Evolutionary conservation across 495 filamentous ascomycete genomes (phyloP).

Genomic region (Lasiosphaeria ovina): DNA sequence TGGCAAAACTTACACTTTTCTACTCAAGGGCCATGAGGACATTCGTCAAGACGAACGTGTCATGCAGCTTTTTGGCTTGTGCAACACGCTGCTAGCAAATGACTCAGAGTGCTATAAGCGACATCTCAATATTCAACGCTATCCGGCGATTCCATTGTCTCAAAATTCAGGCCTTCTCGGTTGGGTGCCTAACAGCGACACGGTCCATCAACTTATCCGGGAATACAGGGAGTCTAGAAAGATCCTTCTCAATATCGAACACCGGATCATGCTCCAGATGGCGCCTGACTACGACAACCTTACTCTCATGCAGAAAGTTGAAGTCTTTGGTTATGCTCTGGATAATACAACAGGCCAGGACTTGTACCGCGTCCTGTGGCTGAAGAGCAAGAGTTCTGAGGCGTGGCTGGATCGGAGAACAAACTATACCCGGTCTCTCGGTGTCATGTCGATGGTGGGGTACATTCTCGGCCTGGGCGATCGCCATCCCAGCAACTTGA

Average conservation of each 20-base stretch:
- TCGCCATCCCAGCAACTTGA: slow-evolving; percentile 93
- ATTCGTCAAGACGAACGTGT: slow-evolving; percentile 98
- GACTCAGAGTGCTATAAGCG: slow-evolving; percentile 96
- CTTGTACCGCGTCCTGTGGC: slow-evolving; percentile 94
- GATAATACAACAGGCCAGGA: slow-evolving; percentile 99
- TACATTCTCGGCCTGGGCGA: slow-evolving; percentile 97
- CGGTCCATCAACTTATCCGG: slow-evolving; percentile 89
- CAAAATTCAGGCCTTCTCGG: slow-evolving; percentile 92
- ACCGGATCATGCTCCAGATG: slow-evolving; percentile 99
- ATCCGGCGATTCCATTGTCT: slow-evolving; percentile 90
- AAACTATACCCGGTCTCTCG: slow-evolving; percentile 95
- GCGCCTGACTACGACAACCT: slow-evolving; percentile 98
- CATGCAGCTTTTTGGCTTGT: slow-evolving; percentile 97
- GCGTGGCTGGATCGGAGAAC: slow-evolving; percentile 95
- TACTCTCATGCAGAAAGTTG: slow-evolving; percentile 98
- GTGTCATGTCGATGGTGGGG: slow-evolving; percentile 99
- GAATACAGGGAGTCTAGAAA: slow-evolving; percentile 96
- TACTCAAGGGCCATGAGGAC: slow-evolving; percentile 96
- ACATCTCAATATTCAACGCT: slow-evolving; percentile 91
- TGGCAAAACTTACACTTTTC: slow-evolving; percentile 78
- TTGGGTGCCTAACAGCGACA: slow-evolving; percentile 98
- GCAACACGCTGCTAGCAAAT: slow-evolving; percentile 87
- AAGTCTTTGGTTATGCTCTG: slow-evolving; percentile 97
- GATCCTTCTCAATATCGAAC: slow-evolving; percentile 97
- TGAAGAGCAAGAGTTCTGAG: slow-evolving; percentile 97